Base-by-base conservation (phyloP, 2,329 filamentous ascomycete genomes). In the Xylariales sp. region DNA sequence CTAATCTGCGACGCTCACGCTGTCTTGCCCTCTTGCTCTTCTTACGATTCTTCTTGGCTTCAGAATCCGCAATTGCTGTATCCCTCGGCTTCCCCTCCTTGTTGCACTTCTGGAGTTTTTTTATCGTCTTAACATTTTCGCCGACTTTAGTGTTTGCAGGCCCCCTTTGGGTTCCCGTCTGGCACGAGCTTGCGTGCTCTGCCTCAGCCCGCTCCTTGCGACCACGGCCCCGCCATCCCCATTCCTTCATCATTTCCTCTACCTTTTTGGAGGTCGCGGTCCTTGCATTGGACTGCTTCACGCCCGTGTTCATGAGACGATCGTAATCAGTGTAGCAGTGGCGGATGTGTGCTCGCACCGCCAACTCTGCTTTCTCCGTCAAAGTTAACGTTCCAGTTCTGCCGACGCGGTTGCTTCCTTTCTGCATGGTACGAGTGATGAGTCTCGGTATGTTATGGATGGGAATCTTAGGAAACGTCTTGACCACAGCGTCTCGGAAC, bases 241-340 rank as follows among this genome's bases (percentile, higher is more conserved):
- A 54, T 14, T 21, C 10, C 13, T 11, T 27, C 3, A 37, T 28
- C 4, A 46, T 25, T 28, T 44, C 30, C 4, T 42, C 15, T 8
- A 48, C 29, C 29, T 38, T 35, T 4, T 5, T 11, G 2, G 10
- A 2, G 7, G 44, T 40, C 14, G 17, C 12, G 5, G 13, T 4
- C 23, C 48, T 30, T 3, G 45, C 48, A 3, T 34, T 4, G 3
- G 29, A 36, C 27, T 29, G 42, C 2, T 17, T 11, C 2, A 37
- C 12, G 2, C 41, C 42, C 8, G 12, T 13, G 6, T 25, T 15
- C 38, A 72, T 42, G 29, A 69, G 43, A 24, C 36, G 29, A 12
- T 76, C 69, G 40, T 77, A 77, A 2, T 56, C 46, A 0, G 72
- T 76, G 30, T 71, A 61, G 4, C 40, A 44, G 46, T 76, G 72